phyloP scores from a whole-genome alignment of 2,329 filamentous ascomycete genomes.

The Epicoccum sorghinum region DNA sequence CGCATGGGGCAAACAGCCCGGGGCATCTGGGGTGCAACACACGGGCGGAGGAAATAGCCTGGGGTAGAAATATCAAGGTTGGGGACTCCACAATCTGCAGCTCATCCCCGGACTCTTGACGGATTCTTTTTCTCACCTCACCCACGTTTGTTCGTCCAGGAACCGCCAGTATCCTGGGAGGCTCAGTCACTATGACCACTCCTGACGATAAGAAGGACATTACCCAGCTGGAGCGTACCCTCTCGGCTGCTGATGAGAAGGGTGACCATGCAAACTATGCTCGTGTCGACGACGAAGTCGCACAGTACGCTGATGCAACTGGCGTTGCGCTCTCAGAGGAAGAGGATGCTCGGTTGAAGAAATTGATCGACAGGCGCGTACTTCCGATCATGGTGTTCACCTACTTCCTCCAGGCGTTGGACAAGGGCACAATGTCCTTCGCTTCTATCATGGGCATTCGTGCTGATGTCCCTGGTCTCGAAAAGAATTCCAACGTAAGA shows the following conservation, averaged over 20 bases:
- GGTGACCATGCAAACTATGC: conserved; percentile 63
- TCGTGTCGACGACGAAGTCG: conserved; percentile 72
- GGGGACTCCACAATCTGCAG: conserved; percentile 21
- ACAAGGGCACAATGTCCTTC: conserved; percentile 70
- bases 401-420: conserved; percentile 72
- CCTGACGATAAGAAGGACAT: conserved; percentile 41
- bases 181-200: conserved; percentile 28
- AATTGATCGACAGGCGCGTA: conserved; percentile 70
- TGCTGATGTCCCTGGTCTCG: conserved; percentile 43
- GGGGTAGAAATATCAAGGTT: conserved; percentile 32
- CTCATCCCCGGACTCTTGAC: conserved; percentile 24
- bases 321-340: conserved; percentile 61
- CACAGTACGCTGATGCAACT: conserved; percentile 67
- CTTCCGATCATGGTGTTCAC: conserved; percentile 74
- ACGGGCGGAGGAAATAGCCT: conserved; percentile 25
- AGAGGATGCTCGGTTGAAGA: conserved; percentile 66
- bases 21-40: conserved; percentile 23
- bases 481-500: conserved; percentile 36
- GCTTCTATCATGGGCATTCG: conserved; percentile 68
- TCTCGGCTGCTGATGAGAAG: conserved; percentile 54
- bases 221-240: conserved; percentile 57
- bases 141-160: conserved; percentile 14
- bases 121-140: conserved; percentile 14
- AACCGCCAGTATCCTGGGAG: conserved; percentile 14
- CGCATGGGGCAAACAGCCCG: conserved; percentile 28